Percentiles rank a stretch among this genome's conserved stretches.
Evolutionary conservation across 805 yeast species (phyloP).

Genomic region (Candida namnaoensis): DNA sequence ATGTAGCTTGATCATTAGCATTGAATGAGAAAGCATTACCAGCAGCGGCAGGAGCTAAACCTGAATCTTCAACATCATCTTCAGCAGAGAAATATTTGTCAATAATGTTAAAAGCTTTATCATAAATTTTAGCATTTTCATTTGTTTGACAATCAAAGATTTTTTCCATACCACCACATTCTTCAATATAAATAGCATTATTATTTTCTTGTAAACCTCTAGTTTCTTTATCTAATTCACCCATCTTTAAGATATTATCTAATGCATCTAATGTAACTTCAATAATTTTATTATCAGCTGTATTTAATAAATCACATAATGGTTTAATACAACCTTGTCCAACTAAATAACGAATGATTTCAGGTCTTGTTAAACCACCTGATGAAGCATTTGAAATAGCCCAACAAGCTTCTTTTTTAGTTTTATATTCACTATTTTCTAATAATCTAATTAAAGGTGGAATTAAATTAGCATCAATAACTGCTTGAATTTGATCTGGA

Average conservation of each 20-base stretch:
- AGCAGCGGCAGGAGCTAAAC: slow-evolving; percentile 64
- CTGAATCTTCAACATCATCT: slow-evolving; percentile 65
- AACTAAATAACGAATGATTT: slow-evolving; percentile 87
- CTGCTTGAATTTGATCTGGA: slow-evolving; percentile 92
- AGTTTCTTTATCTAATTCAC: slow-evolving; percentile 84
- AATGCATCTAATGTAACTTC: slow-evolving; percentile 94
- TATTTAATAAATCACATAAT: slow-evolving; percentile 80
- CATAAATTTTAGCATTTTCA: slow-evolving; percentile 85
- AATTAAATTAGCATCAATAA: slow-evolving; percentile 86
- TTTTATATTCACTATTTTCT: slow-evolving; percentile 84
- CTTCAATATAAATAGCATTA: slow-evolving; percentile 88
- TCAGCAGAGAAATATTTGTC: slow-evolving; percentile 87
- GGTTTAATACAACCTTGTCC: slow-evolving; percentile 96
- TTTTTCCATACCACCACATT: slow-evolving; percentile 97
- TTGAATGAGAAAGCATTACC: slow-evolving; percentile 91
- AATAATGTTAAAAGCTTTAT: slow-evolving; percentile 83
- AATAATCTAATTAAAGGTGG: slow-evolving; percentile 83
- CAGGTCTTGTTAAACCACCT: slow-evolving; percentile 88
- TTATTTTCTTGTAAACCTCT: slow-evolving; percentile 65
- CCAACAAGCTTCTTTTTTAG: slow-evolving; percentile 99
- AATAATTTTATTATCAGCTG: slow-evolving; percentile 85
- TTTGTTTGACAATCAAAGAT: slow-evolving; percentile 88
- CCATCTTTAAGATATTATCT: slow-evolving; percentile 88
- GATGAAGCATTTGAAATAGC: slow-evolving; percentile 97
- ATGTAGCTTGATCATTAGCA: slow-evolving; percentile 39